Evolutionary conservation across 2,329 filamentous ascomycete genomes (phyloP).

Genomic region (Penicillium janthinellum): DNA sequence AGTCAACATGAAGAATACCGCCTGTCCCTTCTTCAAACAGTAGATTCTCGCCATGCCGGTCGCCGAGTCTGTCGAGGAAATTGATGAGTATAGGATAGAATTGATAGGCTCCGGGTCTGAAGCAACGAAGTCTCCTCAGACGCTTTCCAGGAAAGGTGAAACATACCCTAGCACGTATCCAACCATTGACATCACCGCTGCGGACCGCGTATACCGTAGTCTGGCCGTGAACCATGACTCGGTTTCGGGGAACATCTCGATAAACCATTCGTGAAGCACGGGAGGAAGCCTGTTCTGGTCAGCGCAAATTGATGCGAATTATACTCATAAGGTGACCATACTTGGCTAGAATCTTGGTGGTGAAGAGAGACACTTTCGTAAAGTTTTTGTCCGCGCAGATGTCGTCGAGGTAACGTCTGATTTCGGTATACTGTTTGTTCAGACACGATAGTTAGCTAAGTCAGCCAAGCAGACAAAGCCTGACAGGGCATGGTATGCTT

Average conservation of each 20-base stretch:
- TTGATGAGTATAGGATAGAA: not conserved
- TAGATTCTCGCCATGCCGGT: constrained; percentile 96
- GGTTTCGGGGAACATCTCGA: constrained; percentile 90
- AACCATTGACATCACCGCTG: constrained; percentile 99
- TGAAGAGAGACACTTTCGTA: constrained; percentile 71
- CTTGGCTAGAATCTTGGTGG: constrained; percentile 58
- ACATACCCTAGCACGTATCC: constrained; percentile 78
- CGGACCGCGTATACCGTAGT: constrained; percentile 86
- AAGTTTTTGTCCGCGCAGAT: constrained; percentile 56
- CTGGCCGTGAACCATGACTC: constrained; percentile 89
- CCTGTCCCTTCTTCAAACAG: constrained; percentile 91
- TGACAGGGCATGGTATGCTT: constrained; percentile 15
- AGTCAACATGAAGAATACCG: constrained; percentile 95
- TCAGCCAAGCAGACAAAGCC: not conserved
- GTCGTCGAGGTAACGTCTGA: constrained; percentile 64
- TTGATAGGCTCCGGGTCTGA: not conserved
- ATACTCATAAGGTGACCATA: constrained; percentile 22
- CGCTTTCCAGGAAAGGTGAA: not conserved
- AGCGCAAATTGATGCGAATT: constrained; percentile 5
- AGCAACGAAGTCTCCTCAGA: not conserved
- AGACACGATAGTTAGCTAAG: not conserved
- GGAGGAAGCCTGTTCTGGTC: constrained; percentile 66
- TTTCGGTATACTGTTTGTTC: constrained; percentile 62
- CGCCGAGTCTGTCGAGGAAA: constrained; percentile 65
- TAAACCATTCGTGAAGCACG: constrained; percentile 91